Conservation (phyloP, 495 filamentous ascomycete genomes). For the Letharia lupina region DNA sequence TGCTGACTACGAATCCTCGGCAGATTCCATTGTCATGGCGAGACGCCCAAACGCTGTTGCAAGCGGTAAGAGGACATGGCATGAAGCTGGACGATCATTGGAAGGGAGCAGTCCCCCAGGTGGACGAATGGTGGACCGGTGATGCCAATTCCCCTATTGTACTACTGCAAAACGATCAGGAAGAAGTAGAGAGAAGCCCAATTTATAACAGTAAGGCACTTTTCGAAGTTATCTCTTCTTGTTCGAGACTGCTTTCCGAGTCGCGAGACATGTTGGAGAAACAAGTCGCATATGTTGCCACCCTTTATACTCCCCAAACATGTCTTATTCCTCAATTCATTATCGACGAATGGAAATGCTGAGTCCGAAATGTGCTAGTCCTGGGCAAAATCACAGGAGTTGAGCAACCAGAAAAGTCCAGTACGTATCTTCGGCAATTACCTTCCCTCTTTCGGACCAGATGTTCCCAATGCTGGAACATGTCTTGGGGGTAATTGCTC, state of each 20-base stretch:
- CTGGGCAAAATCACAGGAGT: conserved; percentile 72
- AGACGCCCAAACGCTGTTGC: conserved; percentile 73
- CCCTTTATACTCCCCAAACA: too few relatives aligned
- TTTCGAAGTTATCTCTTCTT: too few relatives aligned
- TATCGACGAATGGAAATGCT: too few relatives aligned
- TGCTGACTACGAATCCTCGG: conserved; percentile 25
- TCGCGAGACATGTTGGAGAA: too few relatives aligned
- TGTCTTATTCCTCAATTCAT: too few relatives aligned
- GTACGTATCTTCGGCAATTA: background rate
- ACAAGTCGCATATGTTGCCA: too few relatives aligned
- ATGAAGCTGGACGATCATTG: conserved; percentile 61
- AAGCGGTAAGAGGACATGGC: conserved; percentile 69
- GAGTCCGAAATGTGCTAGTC: conserved; percentile 31
- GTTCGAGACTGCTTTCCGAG: too few relatives aligned
- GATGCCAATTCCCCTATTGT: conserved; percentile 66
- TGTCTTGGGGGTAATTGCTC: background rate
- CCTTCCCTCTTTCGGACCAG: background rate
- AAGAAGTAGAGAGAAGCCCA: conserved; percentile 69
- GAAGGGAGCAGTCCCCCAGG: conserved; percentile 63
- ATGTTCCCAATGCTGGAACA: background rate
- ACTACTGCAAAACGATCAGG: conserved; percentile 78
- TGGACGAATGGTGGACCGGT: conserved; percentile 77
- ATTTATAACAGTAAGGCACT: conserved; percentile 59
- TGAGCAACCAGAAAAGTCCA: conserved; percentile 73
- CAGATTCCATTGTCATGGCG: conserved; percentile 72